phyloP scores from a whole-genome alignment of 768 basidiomycete species.

The Boletus rex-veris region DNA sequence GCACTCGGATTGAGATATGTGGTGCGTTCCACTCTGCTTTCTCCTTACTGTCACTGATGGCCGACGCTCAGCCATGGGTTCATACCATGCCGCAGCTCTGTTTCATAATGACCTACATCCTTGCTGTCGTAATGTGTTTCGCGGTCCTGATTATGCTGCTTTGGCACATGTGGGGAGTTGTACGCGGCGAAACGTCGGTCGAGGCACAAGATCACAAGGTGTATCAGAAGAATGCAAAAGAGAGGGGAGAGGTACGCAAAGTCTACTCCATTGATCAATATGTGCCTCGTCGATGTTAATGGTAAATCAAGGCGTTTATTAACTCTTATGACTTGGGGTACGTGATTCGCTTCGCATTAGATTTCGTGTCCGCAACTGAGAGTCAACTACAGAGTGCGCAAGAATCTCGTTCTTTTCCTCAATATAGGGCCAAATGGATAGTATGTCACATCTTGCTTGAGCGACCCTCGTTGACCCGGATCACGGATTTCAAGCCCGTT shows the following conservation, averaged over 20 bases:
- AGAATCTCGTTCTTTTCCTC: constrained; percentile 83
- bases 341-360: constrained; percentile 14
- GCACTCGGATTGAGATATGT: constrained; percentile 54
- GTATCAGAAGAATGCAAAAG: constrained; percentile 66
- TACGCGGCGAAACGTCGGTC: constrained; percentile 80
- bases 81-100: constrained; percentile 62
- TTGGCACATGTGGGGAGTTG: constrained; percentile 72
- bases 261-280: not conserved
- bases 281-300: not conserved
- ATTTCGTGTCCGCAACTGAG: not conserved
- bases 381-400: constrained; percentile 33
- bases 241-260: constrained; percentile 59
- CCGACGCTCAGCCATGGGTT: constrained; percentile 43
- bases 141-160: constrained; percentile 68
- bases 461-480: not conserved
- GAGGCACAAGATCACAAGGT: constrained; percentile 85
- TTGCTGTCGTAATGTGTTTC: constrained; percentile 70
- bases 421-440: constrained; percentile 79
- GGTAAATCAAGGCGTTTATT: constrained; percentile 56
- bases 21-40: constrained; percentile 31
- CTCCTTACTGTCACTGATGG: not conserved
- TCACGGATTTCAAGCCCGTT: constrained; percentile 48
- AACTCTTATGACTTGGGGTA: constrained; percentile 92
- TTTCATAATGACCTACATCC: constrained; percentile 74
- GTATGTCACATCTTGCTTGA: constrained; percentile 47